phyloP scores from a whole-genome alignment of 257 asterid genomes.

The Solanum rostratum region DNA sequence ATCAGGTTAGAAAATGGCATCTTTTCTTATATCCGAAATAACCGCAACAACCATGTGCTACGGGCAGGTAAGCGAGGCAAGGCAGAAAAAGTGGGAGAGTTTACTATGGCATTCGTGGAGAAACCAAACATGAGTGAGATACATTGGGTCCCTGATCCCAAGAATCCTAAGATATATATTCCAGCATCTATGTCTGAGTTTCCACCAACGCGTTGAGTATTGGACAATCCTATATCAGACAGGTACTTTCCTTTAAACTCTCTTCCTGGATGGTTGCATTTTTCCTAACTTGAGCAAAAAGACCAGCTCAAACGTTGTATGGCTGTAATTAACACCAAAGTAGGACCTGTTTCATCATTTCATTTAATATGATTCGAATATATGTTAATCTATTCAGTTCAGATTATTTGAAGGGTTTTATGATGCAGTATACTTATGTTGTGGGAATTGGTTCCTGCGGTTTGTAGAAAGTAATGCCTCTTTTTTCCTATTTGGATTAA shows the following conservation, averaged over 20 bases:
- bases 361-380: neutral
- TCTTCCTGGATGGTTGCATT: neutral
- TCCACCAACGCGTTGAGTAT: constrained; percentile 18
- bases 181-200: constrained; percentile 36
- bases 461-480: neutral
- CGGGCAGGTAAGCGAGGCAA: constrained; percentile 73
- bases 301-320: neutral
- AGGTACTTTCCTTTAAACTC: neutral
- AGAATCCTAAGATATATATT: constrained; percentile 26
- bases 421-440: neutral
- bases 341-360: neutral
- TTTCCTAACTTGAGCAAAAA: neutral
- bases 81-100: constrained; percentile 51
- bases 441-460: neutral
- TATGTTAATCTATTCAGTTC: neutral
- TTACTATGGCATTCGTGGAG: constrained; percentile 57
- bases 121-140: constrained; percentile 69
- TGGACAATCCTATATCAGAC: neutral
- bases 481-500: neutral
- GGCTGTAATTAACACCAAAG: neutral
- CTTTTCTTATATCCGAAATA: constrained; percentile 45
- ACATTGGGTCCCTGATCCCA: constrained; percentile 37
- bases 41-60: constrained; percentile 11
- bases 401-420: neutral
- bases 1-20: constrained; percentile 40